phyloP scores from a whole-genome alignment of 768 basidiomycete genomes.

The Tubosaeta brunneosetosa region DNA sequence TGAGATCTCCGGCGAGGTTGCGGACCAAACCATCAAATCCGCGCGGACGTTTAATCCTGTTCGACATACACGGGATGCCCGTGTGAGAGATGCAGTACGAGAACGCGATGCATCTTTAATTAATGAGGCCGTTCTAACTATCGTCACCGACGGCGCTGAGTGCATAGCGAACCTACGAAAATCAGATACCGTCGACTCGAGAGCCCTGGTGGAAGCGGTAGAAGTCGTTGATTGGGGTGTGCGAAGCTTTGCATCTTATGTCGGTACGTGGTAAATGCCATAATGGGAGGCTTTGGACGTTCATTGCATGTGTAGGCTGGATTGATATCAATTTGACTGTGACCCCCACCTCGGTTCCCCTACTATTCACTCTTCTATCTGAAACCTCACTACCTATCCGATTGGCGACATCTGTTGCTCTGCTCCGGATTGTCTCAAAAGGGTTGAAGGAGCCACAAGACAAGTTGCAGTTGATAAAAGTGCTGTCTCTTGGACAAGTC shows the following conservation, averaged over 20 bases:
- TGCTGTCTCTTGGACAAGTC: conserved; percentile 80
- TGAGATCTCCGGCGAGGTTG: conserved; percentile 97
- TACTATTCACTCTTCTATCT: conserved; percentile 79
- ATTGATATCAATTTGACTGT: conserved; percentile 96
- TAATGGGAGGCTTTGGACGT: background rate
- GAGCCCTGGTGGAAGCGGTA: conserved; percentile 52
- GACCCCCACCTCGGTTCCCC: conserved; percentile 79
- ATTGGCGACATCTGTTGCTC: conserved; percentile 72
- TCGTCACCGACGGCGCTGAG: conserved; percentile 67
- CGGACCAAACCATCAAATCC: conserved; percentile 88
- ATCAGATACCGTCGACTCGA: conserved; percentile 37
- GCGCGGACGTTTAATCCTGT: conserved; percentile 67
- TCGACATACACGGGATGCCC: conserved; percentile 76
- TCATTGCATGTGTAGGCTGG: conserved; percentile 64
- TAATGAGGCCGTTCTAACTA: conserved; percentile 82
- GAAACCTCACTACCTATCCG: conserved; percentile 77
- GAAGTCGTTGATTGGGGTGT: conserved; percentile 94
- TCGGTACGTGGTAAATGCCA: conserved; percentile 56
- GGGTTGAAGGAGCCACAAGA: conserved; percentile 89
- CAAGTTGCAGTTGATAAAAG: conserved; percentile 85
- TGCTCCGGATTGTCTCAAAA: conserved; percentile 83
- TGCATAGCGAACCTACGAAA: conserved; percentile 52
- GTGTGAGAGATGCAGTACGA: conserved; percentile 85
- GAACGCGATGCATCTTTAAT: conserved; percentile 83
- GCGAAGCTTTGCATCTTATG: conserved; percentile 87